Conservation (phyloP, 2,329 filamentous ascomycete species). For the Diatrype stigma region DNA sequence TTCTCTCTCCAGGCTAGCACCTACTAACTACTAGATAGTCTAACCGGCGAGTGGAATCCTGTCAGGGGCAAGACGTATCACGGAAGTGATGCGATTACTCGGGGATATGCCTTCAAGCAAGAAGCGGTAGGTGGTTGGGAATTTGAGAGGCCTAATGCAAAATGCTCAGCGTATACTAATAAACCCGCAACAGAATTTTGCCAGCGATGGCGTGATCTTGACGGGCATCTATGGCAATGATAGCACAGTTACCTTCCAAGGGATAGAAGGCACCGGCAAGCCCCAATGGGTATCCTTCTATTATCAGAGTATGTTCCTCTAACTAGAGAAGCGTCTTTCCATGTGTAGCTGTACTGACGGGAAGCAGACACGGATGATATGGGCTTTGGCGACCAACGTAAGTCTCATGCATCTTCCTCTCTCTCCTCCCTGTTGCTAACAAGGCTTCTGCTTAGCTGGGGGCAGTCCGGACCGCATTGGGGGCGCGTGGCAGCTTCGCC, state of each 20-base stretch:
- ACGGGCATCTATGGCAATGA: slow-evolving; percentile 53
- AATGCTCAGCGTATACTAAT: too few relatives aligned
- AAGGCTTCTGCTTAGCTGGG: slow-evolving; percentile 31
- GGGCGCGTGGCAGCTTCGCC: slow-evolving; percentile 54
- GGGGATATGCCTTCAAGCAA: slow-evolving; percentile 48
- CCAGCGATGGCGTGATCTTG: slow-evolving; percentile 39
- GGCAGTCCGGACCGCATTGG: slow-evolving; percentile 57
- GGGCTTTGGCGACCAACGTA: slow-evolving; percentile 51
- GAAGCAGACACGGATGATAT: slow-evolving; percentile 50
- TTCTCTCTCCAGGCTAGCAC: neutral
- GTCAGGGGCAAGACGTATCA: slow-evolving; percentile 46
- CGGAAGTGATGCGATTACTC: slow-evolving; percentile 38
- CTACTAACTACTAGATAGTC: slow-evolving; percentile 17
- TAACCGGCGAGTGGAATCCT: slow-evolving; percentile 43
- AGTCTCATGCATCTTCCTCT: slow-evolving; percentile 9
- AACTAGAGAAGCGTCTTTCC: slow-evolving; percentile 3
- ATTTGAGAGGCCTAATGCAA: neutral
- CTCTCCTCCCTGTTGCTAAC: neutral
- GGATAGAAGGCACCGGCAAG: slow-evolving; percentile 44
- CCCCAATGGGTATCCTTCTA: slow-evolving; percentile 56
- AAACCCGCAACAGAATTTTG: slow-evolving; percentile 38
- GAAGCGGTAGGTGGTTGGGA: slow-evolving; percentile 36
- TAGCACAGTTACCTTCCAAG: slow-evolving; percentile 47
- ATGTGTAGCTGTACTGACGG: neutral
- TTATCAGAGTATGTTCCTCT: slow-evolving; percentile 39